phyloP scores from a whole-genome alignment of 2,329 filamentous ascomycete species.

The Fusarium circinatum region DNA sequence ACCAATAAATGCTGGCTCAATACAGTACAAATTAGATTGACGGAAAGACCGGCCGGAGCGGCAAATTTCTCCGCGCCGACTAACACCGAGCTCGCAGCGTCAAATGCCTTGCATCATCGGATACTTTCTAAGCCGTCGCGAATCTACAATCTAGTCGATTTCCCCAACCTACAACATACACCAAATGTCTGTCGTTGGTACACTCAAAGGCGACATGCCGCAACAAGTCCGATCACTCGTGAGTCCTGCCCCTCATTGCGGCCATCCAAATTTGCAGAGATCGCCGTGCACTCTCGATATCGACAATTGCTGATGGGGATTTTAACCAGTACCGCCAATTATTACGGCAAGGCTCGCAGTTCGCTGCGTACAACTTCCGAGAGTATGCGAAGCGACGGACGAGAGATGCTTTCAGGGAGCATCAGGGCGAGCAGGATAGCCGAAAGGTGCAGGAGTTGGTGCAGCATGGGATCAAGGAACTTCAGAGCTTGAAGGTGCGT shows the following conservation, averaged over 20 bases:
- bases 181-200: slow-evolving; percentile 53
- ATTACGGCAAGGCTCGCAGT: slow-evolving; percentile 85
- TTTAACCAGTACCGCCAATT: slow-evolving; percentile 84
- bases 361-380: slow-evolving; percentile 96
- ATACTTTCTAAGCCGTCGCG: slow-evolving; percentile 30
- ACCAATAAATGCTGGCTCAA: fast-evolving
- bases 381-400: slow-evolving; percentile 95
- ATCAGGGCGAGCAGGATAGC: slow-evolving; percentile 77
- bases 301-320: slow-evolving; percentile 24
- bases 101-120: slow-evolving; percentile 46
- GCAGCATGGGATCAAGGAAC: slow-evolving; percentile 85
- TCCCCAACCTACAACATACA: slow-evolving; percentile 41
- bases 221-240: slow-evolving; percentile 68
- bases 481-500: slow-evolving; percentile 89
- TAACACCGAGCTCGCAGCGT: slow-evolving; percentile 46
- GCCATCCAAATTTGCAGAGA: slow-evolving; percentile 26
- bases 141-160: slow-evolving; percentile 28
- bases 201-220: slow-evolving; percentile 63
- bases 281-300: neutral
- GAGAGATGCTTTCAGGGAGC: slow-evolving; percentile 87
- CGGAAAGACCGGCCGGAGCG: slow-evolving; percentile 40
- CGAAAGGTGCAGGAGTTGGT: slow-evolving; percentile 86
- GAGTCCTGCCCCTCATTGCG: slow-evolving; percentile 43
- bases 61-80: slow-evolving; percentile 51
- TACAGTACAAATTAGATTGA: slow-evolving; percentile 3